Evolutionary conservation across 2,329 filamentous ascomycete species (phyloP).

Genomic region (Ophiostoma angusticollis): DNA sequence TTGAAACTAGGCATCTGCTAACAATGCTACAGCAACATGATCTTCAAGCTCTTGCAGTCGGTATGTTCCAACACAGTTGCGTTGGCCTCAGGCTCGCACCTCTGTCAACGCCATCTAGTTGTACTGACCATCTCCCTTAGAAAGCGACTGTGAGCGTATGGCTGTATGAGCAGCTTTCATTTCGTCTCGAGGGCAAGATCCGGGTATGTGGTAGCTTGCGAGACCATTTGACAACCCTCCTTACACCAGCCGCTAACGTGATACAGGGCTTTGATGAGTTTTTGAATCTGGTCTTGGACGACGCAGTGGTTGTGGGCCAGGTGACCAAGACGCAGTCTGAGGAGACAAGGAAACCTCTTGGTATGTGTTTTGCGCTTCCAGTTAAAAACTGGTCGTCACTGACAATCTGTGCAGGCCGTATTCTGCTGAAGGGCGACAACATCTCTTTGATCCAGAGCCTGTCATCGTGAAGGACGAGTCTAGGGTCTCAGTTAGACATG

Average conservation of each 20-base stretch:
- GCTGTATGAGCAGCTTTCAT: constrained; percentile 91
- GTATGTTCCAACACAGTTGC: constrained; percentile 10
- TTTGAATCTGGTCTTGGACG: constrained; percentile 90
- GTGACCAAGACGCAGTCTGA: constrained; percentile 64
- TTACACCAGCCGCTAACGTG: not conserved
- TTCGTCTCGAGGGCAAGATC: constrained; percentile 93
- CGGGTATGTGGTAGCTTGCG: too few species aligned
- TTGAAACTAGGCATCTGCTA: not conserved
- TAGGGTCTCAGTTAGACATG: too few species aligned
- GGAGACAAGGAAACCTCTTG: constrained; percentile 66
- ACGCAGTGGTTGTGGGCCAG: constrained; percentile 83
- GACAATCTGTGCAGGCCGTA: constrained; percentile 57
- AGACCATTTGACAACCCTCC: too few species aligned
- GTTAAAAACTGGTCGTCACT: too few species aligned
- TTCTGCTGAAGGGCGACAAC: constrained; percentile 78
- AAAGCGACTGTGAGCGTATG: constrained; percentile 84
- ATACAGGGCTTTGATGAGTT: constrained; percentile 91
- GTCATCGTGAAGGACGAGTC: constrained; percentile 13
- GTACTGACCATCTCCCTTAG: constrained; percentile 24
- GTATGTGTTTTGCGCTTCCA: too few species aligned
- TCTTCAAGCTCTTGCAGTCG: constrained; percentile 78
- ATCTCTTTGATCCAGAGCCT: constrained; percentile 64
- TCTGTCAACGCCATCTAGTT: not conserved
- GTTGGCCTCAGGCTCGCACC: too few species aligned
- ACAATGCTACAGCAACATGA: constrained; percentile 48